Evolutionary conservation across 1,284 basidiomycete genomes (phyloP).

Genomic region (Rhodotorula sp.): DNA sequence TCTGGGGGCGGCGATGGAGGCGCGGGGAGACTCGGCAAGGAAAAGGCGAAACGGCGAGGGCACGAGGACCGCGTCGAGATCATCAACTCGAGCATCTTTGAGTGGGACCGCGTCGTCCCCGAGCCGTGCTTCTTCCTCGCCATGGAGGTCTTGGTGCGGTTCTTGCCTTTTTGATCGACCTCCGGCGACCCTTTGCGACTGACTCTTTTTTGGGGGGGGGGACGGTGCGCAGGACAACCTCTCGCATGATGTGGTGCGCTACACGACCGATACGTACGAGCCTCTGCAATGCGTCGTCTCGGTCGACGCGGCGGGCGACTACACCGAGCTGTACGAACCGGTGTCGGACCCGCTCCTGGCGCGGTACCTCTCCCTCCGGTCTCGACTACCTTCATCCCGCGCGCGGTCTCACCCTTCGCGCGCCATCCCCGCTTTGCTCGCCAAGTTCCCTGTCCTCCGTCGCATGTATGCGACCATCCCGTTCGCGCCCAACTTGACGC

Average conservation of each 20-base stretch:
- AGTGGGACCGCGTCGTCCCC: slow-evolving; percentile 72
- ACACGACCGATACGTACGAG: slow-evolving; percentile 67
- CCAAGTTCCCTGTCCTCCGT: slow-evolving; percentile 55
- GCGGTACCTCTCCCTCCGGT: slow-evolving; percentile 56
- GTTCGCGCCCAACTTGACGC: slow-evolving; percentile 86
- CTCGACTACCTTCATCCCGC: slow-evolving; percentile 63
- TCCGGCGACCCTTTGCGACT: not conserved
- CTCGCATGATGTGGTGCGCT: slow-evolving; percentile 91
- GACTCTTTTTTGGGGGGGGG: too few species aligned
- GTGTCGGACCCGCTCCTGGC: slow-evolving; percentile 80
- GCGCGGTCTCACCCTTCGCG: slow-evolving; percentile 56
- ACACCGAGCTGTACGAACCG: slow-evolving; percentile 78
- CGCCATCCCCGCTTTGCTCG: slow-evolving; percentile 34
- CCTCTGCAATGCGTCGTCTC: slow-evolving; percentile 83
- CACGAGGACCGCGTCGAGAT: slow-evolving; percentile 68
- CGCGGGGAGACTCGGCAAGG: slow-evolving; percentile 37
- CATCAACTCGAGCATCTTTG: slow-evolving; percentile 79
- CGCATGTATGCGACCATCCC: slow-evolving; percentile 69
- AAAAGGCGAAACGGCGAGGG: slow-evolving; percentile 57
- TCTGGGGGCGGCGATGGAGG: slow-evolving; percentile 20
- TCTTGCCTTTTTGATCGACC: not conserved
- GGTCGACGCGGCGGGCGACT: slow-evolving; percentile 80
- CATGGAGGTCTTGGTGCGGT: slow-evolving; percentile 86
- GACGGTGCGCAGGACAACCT: slow-evolving; percentile 76
- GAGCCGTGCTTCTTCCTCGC: slow-evolving; percentile 91